These are phyloP conservation scores for Crucibulum laeve DNA, from an alignment of 768 basidiomycete species.

Conservation along the genomic window DNA sequence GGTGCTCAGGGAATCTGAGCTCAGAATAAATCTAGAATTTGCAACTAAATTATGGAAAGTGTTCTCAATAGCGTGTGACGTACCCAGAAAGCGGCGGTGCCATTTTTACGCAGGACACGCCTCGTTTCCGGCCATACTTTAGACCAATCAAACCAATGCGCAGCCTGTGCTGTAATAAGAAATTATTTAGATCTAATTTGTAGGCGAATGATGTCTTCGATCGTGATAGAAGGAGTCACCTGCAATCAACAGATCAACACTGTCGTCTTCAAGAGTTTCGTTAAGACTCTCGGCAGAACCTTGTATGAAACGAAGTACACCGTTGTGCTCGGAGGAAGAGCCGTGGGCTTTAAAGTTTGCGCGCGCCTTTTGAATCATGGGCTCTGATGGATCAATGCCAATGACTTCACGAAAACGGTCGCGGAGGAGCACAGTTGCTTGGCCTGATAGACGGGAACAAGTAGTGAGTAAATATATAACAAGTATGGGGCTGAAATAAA, in stretches of 20 bases:
- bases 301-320: slow-evolving; percentile 24
- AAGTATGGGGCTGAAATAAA: not conserved
- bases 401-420: slow-evolving; percentile 50
- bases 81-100: slow-evolving; percentile 75
- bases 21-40: slow-evolving; percentile 57
- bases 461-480: not conserved
- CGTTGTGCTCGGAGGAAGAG: slow-evolving; percentile 3
- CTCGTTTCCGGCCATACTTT: slow-evolving; percentile 67
- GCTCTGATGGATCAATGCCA: slow-evolving; percentile 70
- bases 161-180: slow-evolving; percentile 55
- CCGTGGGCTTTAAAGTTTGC: slow-evolving; percentile 12
- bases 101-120: slow-evolving; percentile 55
- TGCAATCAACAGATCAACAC: slow-evolving; percentile 64
- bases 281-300: slow-evolving; percentile 51
- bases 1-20: slow-evolving; percentile 61
- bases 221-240: slow-evolving; percentile 37
- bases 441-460: slow-evolving; percentile 42
- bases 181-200: not conserved
- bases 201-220: slow-evolving; percentile 2
- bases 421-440: slow-evolving; percentile 57
- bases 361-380: slow-evolving; percentile 62
- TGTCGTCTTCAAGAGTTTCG: slow-evolving; percentile 38
- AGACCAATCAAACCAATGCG: slow-evolving; percentile 79
- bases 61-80: slow-evolving; percentile 11
- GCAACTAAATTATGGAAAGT: not conserved